phyloP scores from a whole-genome alignment of 306 rosid species.

The Malus domestica region ASM211411v1 NC_041796.1:3223001-3223500 shows the following conservation, averaged over 20 bases:
- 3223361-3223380: too few relatives aligned
- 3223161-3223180: not conserved
- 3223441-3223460: too few relatives aligned
- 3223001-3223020: constrained; percentile 81
- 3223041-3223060: constrained; percentile 83
- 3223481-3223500: too few relatives aligned
- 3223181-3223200: not conserved
- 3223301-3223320: too few relatives aligned
- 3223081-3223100: constrained; percentile 55
- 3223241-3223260: not conserved
- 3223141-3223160: not conserved
- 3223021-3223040: constrained; percentile 92
- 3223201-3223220: not conserved
- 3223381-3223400: too few relatives aligned
- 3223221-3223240: not conserved
- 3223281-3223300: not conserved
- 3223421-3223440: not conserved
- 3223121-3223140: constrained; percentile 3
- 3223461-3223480: too few relatives aligned
- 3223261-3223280: not conserved
- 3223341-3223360: too few relatives aligned
- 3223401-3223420: too few relatives aligned
- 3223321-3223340: too few relatives aligned
- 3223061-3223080: constrained; percentile 91
- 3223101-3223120: not conserved